Evolutionary conservation across 805 yeast species (phyloP).

Genomic region (Hanseniaspora guilliermondii): DNA sequence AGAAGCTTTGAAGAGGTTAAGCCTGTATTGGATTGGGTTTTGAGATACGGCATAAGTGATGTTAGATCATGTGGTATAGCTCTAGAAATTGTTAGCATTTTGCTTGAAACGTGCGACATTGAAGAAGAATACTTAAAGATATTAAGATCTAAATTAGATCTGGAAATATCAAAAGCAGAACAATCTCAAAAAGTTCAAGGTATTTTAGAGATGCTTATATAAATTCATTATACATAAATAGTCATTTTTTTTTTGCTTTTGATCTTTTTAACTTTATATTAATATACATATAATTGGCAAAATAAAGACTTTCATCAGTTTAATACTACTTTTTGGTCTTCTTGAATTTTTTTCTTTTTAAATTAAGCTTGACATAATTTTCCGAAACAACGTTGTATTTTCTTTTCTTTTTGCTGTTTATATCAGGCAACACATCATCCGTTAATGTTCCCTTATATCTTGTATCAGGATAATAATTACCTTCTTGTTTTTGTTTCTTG

Average conservation of each 20-base stretch:
- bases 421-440: constrained; percentile 13
- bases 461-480: constrained; percentile 21
- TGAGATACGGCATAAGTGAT: constrained; percentile 60
- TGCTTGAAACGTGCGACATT: constrained; percentile 64
- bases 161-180: constrained; percentile 64
- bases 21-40: constrained; percentile 77
- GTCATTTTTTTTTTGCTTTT: neutral
- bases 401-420: constrained; percentile 16
- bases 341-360: constrained; percentile 31
- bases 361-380: constrained; percentile 43
- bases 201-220: constrained; percentile 74
- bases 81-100: constrained; percentile 65
- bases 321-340: neutral
- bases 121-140: constrained; percentile 58
- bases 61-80: constrained; percentile 48
- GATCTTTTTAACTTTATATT: no score
- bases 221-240: neutral
- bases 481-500: constrained; percentile 12
- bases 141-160: constrained; percentile 47
- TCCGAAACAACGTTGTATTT: constrained; percentile 30
- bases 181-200: constrained; percentile 88
- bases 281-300: no score
- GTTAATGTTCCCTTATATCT: constrained; percentile 9
- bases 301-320: neutral
- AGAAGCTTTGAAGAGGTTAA: constrained; percentile 79